Evolutionary conservation across 805 yeast species (phyloP).

Genomic region (Scheffersomyces lignosus): DNA sequence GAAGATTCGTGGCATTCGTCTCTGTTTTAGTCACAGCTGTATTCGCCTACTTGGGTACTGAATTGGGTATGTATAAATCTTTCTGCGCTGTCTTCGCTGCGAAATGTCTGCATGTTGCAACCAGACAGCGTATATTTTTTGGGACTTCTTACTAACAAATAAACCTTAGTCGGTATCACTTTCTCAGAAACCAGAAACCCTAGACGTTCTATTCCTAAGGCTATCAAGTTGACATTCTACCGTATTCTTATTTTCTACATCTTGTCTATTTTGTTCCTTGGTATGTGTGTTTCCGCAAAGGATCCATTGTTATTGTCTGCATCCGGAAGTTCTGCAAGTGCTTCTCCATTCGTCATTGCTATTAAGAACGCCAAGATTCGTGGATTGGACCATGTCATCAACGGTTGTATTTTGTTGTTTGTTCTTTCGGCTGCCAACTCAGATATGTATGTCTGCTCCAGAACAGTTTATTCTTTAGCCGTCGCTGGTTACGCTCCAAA

Average conservation of each 20-base stretch:
- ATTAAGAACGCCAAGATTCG: constrained; percentile 62
- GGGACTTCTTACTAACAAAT: neutral
- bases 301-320: constrained; percentile 53
- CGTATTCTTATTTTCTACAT: constrained; percentile 64
- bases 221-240: constrained; percentile 67
- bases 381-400: constrained; percentile 72
- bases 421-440: constrained; percentile 83
- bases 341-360: constrained; percentile 86
- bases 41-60: constrained; percentile 72
- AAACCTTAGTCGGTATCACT: constrained; percentile 61
- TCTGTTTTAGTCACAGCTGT: constrained; percentile 66
- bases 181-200: constrained; percentile 73
- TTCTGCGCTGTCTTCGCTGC: no score
- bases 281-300: constrained; percentile 64
- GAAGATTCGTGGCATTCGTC: constrained; percentile 61
- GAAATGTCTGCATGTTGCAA: no score
- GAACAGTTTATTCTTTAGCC: constrained; percentile 72
- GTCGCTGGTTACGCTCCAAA: constrained; percentile 74
- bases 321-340: constrained; percentile 59
- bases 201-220: constrained; percentile 66
- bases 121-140: no score
- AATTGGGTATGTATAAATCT: constrained; percentile 32
- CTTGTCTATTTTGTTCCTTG: constrained; percentile 59
- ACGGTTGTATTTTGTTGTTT: constrained; percentile 73
- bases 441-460: constrained; percentile 72